These are phyloP conservation scores for Aquilaria sinensis DNA, from an alignment of 345 rosid species.

Conservation along the genomic window DNA sequence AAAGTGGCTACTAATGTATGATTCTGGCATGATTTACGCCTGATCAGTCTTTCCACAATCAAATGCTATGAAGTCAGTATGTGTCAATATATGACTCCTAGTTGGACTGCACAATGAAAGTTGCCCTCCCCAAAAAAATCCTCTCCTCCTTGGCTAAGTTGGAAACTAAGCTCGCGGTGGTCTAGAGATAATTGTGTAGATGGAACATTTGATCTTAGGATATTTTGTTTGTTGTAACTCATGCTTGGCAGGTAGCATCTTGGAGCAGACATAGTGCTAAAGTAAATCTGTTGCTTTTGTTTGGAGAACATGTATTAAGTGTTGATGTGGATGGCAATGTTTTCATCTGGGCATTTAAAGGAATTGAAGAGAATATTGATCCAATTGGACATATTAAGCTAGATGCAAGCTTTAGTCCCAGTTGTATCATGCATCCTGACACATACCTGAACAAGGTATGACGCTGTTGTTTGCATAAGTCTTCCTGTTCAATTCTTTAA, in stretches of 20 bases:
- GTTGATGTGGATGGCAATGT: slow-evolving; percentile 68
- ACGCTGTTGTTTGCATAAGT: slow-evolving; percentile 1
- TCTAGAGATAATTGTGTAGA: too few relatives aligned
- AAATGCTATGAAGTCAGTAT: too few relatives aligned
- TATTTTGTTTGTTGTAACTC: too few relatives aligned
- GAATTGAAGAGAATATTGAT: slow-evolving; percentile 44
- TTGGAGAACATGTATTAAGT: slow-evolving; percentile 82
- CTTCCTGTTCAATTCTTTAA: not conserved
- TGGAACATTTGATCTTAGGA: too few relatives aligned
- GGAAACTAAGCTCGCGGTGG: too few relatives aligned
- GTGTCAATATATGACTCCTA: too few relatives aligned
- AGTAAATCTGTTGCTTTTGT: slow-evolving; percentile 60
- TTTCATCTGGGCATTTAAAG: slow-evolving; percentile 82
- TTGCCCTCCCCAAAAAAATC: too few relatives aligned
- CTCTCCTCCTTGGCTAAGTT: too few relatives aligned
- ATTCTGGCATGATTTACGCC: too few relatives aligned
- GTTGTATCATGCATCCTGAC: slow-evolving; percentile 85
- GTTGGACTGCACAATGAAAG: too few relatives aligned
- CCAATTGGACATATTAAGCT: slow-evolving; percentile 64
- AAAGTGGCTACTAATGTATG: too few relatives aligned
- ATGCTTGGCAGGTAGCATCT: slow-evolving; percentile 52
- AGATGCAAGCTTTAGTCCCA: slow-evolving; percentile 53
- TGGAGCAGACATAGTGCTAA: slow-evolving; percentile 84
- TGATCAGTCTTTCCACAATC: too few relatives aligned
- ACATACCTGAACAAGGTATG: slow-evolving; percentile 87